A percentile compares a stretch with the other conserved stretches of the same genome.
Evolutionary conservation across 2,329 filamentous ascomycete species (phyloP).

Genomic region (Rhynchosporium secalis): DNA sequence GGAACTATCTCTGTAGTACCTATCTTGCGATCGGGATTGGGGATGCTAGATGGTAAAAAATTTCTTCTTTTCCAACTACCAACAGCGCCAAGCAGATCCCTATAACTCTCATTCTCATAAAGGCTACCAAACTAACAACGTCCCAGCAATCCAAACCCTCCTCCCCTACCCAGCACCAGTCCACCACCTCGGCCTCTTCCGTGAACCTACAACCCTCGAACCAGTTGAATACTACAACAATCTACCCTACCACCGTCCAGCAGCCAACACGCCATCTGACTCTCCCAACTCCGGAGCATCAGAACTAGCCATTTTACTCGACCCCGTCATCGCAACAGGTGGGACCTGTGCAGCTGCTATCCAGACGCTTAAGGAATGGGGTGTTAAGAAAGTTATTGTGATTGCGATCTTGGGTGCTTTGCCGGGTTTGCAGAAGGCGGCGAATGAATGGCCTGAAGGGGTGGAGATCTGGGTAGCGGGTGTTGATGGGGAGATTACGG

Average conservation of each 20-base stretch:
- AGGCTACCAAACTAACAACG: slow-evolving; percentile 15
- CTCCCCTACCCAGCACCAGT: slow-evolving; percentile 79
- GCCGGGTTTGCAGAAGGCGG: slow-evolving; percentile 70
- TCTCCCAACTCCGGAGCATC: slow-evolving; percentile 45
- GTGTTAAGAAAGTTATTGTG: slow-evolving; percentile 77
- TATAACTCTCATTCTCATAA: too few relatives aligned
- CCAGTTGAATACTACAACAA: slow-evolving; percentile 99
- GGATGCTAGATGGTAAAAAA: slow-evolving; percentile 77
- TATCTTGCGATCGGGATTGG: slow-evolving; percentile 87
- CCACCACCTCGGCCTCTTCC: slow-evolving; percentile 93
- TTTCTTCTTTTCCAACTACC: slow-evolving; percentile 16
- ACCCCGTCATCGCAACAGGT: slow-evolving; percentile 92
- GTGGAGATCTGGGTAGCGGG: slow-evolving; percentile 82
- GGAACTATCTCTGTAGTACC: slow-evolving; percentile 80
- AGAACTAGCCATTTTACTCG: slow-evolving; percentile 77
- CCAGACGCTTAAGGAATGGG: slow-evolving; percentile 87
- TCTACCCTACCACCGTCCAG: slow-evolving; percentile 69
- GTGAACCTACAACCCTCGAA: slow-evolving; percentile 81
- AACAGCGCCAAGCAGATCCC: neutral
- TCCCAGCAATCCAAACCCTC: slow-evolving; percentile 72
- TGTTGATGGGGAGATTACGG: slow-evolving; percentile 71
- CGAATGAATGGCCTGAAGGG: slow-evolving; percentile 73
- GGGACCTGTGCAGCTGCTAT: slow-evolving; percentile 89
- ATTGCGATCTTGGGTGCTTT: slow-evolving; percentile 72
- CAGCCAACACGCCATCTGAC: slow-evolving; percentile 43